Percentiles rank a stretch among this genome's conserved stretches.
These are phyloP conservation scores for Jackrogersella multiformis DNA, from an alignment of 495 filamentous ascomycete species.

Conservation along the genomic window DNA sequence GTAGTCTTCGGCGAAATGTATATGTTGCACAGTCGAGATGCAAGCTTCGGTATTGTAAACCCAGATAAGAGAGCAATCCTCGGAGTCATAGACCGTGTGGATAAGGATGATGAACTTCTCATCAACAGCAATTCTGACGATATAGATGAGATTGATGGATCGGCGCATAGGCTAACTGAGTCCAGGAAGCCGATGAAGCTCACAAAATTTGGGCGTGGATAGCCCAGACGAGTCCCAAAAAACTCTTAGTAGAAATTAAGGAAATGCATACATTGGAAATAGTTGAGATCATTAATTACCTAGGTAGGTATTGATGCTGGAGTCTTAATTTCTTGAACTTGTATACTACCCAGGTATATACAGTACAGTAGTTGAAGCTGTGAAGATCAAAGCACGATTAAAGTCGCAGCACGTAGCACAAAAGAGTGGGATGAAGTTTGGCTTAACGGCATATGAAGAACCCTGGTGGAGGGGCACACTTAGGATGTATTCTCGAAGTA, in stretches of 20 bases:
- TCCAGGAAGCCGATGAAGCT: not conserved
- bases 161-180: not conserved
- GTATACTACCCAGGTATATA: no score
- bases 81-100: slow-evolving; percentile 28
- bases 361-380: slow-evolving; percentile 2
- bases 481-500: slow-evolving; percentile 11
- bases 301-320: no score
- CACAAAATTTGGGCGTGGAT: not conserved
- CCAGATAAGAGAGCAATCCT: slow-evolving; percentile 23
- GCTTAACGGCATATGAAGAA: slow-evolving; percentile 5
- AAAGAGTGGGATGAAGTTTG: slow-evolving; percentile 25
- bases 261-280: not conserved
- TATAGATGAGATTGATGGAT: slow-evolving; percentile 2
- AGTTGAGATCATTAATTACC: not conserved
- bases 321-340: not conserved
- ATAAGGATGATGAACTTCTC: slow-evolving; percentile 25
- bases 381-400: not conserved
- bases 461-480: slow-evolving; percentile 8
- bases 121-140: slow-evolving; percentile 26
- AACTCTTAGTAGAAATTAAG: not conserved
- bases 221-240: not conserved
- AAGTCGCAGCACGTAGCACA: not conserved
- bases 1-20: not conserved
- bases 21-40: slow-evolving; percentile 24
- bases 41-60: slow-evolving; percentile 10